Percentiles rank a stretch among this genome's conserved stretches.
These are phyloP conservation scores for Grifola frondosa DNA, from an alignment of 1,284 basidiomycete genomes.

Conservation along the genomic window DNA sequence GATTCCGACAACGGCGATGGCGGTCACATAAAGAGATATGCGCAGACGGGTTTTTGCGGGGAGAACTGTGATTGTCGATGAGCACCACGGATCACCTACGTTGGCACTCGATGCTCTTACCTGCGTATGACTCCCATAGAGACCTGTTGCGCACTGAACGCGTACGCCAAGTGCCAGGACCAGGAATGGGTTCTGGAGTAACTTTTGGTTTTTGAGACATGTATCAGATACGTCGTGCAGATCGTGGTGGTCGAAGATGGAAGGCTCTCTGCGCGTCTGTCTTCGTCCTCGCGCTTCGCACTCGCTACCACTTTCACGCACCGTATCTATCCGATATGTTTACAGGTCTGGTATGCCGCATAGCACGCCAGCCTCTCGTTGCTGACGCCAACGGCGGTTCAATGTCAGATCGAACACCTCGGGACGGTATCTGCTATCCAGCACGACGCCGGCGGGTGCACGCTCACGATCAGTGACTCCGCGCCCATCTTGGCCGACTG, in stretches of 20 bases:
- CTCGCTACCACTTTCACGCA: too few relatives aligned
- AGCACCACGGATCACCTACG: too few relatives aligned
- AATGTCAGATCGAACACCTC: constrained; percentile 72
- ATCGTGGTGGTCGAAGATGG: constrained; percentile 5
- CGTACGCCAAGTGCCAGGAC: constrained; percentile 12
- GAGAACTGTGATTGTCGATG: constrained; percentile 49
- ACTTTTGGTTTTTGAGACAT: constrained; percentile 13
- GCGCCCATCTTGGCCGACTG: constrained; percentile 87
- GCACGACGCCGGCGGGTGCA: constrained; percentile 74
- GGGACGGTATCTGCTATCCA: constrained; percentile 69
- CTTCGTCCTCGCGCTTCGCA: not conserved
- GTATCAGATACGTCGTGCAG: not conserved
- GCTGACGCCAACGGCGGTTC: constrained; percentile 8
- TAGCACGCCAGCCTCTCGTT: constrained; percentile 1
- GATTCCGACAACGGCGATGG: constrained; percentile 51
- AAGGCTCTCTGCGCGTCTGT: constrained; percentile 1
- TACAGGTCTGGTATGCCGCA: constrained; percentile 62
- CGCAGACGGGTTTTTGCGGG: constrained; percentile 59
- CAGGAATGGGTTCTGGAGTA: constrained; percentile 1
- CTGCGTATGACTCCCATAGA: constrained; percentile 37
- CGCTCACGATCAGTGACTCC: constrained; percentile 77
- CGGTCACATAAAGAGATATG: constrained; percentile 55
- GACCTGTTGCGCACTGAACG: constrained; percentile 24
- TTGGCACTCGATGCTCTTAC: constrained; percentile 23
- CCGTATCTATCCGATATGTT: constrained; percentile 56